Conservation (phyloP, 164 flowering plant genomes). For the Magnolia officinalis region DNA sequence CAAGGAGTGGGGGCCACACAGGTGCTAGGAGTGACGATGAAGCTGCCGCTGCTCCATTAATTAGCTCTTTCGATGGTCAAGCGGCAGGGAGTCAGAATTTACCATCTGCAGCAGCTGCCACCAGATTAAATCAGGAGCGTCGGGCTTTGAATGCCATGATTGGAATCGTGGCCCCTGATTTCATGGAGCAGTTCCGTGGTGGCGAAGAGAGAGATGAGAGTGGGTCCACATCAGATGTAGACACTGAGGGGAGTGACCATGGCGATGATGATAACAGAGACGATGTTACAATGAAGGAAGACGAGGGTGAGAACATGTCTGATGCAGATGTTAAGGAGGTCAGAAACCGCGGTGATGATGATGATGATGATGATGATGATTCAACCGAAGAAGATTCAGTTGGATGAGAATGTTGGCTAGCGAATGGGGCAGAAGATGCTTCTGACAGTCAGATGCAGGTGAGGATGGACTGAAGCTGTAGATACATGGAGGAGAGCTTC, state of each 20-base stretch:
- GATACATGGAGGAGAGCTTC: not conserved
- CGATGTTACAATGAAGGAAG: conserved; percentile 26
- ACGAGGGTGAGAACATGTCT: conserved; percentile 19
- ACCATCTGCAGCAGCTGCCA: conserved; percentile 27
- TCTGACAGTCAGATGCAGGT: not conserved
- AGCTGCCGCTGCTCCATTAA: conserved; percentile 18
- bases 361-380: conserved; percentile 6
- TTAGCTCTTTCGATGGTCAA: conserved; percentile 26
- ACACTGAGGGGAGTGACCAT: conserved; percentile 42
- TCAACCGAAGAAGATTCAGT: conserved; percentile 30
- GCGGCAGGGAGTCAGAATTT: conserved; percentile 68
- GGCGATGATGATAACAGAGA: conserved; percentile 27
- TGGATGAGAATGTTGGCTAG: not conserved
- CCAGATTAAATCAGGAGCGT: conserved; percentile 39
- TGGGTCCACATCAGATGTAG: conserved; percentile 44
- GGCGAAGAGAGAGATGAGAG: conserved; percentile 18
- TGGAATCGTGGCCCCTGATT: conserved; percentile 75
- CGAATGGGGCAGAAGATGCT: not conserved
- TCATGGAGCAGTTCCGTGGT: conserved; percentile 43
- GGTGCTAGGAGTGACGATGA: conserved; percentile 21
- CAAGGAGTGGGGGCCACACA: conserved; percentile 27
- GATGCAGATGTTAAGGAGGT: conserved; percentile 47
- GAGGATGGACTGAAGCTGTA: not conserved
- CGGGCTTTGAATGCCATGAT: conserved; percentile 68
- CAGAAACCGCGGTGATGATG: conserved; percentile 24